Evolutionary conservation across 2,329 filamentous ascomycete genomes (phyloP).

Genomic region (Fusarium torulosum): DNA sequence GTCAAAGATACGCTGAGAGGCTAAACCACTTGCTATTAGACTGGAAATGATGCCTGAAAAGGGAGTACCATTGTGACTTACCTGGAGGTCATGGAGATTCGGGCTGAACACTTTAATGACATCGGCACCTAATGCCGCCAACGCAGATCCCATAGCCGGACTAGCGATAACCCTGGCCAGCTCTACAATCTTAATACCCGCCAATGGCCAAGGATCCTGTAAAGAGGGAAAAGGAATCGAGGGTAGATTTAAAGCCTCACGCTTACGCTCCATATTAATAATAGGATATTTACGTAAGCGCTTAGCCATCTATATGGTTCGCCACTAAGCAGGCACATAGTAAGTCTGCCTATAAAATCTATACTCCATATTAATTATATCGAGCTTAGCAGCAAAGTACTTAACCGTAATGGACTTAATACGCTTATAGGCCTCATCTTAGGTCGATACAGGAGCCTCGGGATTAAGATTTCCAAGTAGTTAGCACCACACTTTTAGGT

Average conservation of each 20-base stretch:
- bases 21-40: background rate
- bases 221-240: background rate
- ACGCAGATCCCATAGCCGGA: background rate
- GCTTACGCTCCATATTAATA: background rate
- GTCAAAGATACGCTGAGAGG: background rate
- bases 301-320: background rate
- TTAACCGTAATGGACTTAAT: background rate
- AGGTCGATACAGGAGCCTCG: background rate
- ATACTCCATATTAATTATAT: background rate
- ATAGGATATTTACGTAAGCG: background rate
- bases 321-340: background rate
- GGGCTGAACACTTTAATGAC: background rate
- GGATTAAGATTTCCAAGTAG: constrained; percentile 61
- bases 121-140: background rate
- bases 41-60: too few relatives aligned
- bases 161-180: background rate
- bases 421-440: background rate
- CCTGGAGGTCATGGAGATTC: background rate
- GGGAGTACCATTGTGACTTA: background rate
- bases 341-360: background rate
- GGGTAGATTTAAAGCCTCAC: background rate
- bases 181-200: background rate
- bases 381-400: background rate
- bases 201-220: background rate
- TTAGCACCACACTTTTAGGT: constrained; percentile 61